These are phyloP conservation scores for Moricandia arvensis DNA, from an alignment of 345 rosid genomes.

Conservation along the genomic window DNA sequence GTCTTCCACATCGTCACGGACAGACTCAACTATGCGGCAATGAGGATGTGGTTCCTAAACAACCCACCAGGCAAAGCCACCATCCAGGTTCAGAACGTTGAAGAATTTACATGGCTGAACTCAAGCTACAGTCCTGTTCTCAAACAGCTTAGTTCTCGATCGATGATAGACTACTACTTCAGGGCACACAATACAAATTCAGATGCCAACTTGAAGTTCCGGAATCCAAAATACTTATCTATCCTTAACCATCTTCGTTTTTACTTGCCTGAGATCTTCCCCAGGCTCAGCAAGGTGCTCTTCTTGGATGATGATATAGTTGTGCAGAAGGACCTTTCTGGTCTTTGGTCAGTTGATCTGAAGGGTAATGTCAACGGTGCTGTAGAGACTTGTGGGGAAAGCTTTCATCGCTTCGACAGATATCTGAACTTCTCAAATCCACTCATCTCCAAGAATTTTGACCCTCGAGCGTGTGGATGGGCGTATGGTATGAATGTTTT, in stretches of 20 bases:
- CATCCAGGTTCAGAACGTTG: constrained; percentile 86
- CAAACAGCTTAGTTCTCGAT: constrained; percentile 76
- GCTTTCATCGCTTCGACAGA: constrained; percentile 91
- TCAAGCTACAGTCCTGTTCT: constrained; percentile 97
- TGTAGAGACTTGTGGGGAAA: constrained; percentile 96
- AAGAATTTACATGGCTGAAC: constrained; percentile 92
- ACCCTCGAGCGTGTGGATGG: constrained; percentile 98
- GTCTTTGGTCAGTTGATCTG: constrained; percentile 84
- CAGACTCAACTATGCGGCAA: constrained; percentile 91
- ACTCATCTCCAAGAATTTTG: constrained; percentile 76
- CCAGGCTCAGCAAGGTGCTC: constrained; percentile 80
- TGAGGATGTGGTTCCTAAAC: constrained; percentile 96
- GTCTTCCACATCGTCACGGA: constrained; percentile 95
- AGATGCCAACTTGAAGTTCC: constrained; percentile 80
- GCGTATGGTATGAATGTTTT: constrained; percentile 97
- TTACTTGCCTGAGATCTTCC: constrained; percentile 94
- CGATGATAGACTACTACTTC: constrained; percentile 93
- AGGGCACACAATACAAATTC: constrained; percentile 68
- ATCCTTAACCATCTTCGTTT: constrained; percentile 95
- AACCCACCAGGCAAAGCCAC: constrained; percentile 81
- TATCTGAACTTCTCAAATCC: constrained; percentile 98
- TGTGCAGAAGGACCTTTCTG: constrained; percentile 24
- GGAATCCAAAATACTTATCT: constrained; percentile 95
- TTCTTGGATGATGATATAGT: constrained; percentile 96
- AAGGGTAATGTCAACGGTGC: constrained; percentile 97